Evolutionary conservation across 176 grass and related monocot species (phyloP), one percentile per base, ranked within the genome.

Genomic region (Carex scoparia): DNA sequence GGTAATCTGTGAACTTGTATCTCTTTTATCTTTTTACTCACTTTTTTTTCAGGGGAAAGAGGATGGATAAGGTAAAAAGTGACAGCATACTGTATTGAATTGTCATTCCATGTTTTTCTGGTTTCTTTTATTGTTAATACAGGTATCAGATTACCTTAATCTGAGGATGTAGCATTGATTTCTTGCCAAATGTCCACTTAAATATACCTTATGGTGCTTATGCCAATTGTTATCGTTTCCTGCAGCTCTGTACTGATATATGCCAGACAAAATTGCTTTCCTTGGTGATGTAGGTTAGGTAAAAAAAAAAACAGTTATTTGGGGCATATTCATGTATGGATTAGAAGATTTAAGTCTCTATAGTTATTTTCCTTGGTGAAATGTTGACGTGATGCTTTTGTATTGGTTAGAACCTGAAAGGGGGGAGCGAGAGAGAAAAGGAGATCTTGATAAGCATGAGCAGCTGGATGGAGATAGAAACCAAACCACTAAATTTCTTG

Each of bases 391-490:
- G 51, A 78, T 83, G 10, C 88, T 85, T 88, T 71, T 2, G 37
- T 83, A 73, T 87, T 89, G n/a, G 11, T 27, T 81, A 98, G 95
- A 92, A 89, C 69, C 93, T 81, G 95, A 98, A 84, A 94, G 93
- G 86, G 85, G 84, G 2, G 95, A 98, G 81, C 91, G 95, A 27
- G 93, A 94, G 87, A 98, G 95, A 78, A 98, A 98, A 88, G 95
- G 95, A 70, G 91, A 98, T 90, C 95, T 98, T 6, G 95, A 98
- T 88, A 98, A 75, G 79, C 93, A 95, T 18, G 95, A 98, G 76
- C 86, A 93, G 73, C 84, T 93, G 69, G 88, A 84, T 83, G 95
- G 95, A 83, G 91, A 93, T 23, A 93, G 91, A 92, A 98, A 98
- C 88, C 88, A 90, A 90, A 98, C 95, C 5, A 93, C 88, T 83